Evolutionary conservation across 768 basidiomycete genomes (phyloP).

Genomic region (Clathrus columnatus): DNA sequence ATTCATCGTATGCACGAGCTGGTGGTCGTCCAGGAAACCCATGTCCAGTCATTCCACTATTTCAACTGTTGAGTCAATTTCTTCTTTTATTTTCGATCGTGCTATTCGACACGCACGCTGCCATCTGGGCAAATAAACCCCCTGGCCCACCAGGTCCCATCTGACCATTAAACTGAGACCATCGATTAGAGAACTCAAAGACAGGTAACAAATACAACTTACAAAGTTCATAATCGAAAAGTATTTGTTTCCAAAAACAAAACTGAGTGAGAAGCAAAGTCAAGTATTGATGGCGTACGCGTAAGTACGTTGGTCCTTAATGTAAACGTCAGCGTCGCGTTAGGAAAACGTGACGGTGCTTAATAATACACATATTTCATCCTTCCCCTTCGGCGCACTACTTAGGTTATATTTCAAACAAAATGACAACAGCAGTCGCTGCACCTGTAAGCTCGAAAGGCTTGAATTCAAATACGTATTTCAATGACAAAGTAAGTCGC

Average conservation of each 20-base stretch:
- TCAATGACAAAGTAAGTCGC: conserved; percentile 70
- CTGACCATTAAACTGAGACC: conserved; percentile 33
- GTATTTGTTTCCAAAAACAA: background rate
- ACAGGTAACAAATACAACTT: conserved; percentile 9
- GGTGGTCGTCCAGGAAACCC: conserved; percentile 21
- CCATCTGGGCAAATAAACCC: conserved; percentile 57
- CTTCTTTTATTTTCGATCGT: background rate
- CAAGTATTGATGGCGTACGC: background rate
- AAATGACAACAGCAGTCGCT: conserved; percentile 23
- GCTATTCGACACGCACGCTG: conserved; percentile 35
- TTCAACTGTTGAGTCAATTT: background rate
- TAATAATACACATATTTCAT: background rate
- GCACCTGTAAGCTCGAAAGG: conserved; percentile 34
- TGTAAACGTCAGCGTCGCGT: conserved; percentile 7
- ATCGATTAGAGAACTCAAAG: conserved; percentile 4
- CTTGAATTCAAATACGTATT: conserved; percentile 51
- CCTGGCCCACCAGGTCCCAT: conserved; percentile 43
- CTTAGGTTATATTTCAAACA: conserved; percentile 1
- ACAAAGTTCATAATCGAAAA: conserved; percentile 30
- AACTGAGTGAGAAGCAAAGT: background rate
- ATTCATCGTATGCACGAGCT: conserved; percentile 79
- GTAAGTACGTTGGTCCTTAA: background rate
- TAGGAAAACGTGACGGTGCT: background rate
- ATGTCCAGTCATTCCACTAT: conserved; percentile 7
- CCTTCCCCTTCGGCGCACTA: conserved; percentile 14